A percentile compares a stretch with the other conserved stretches of the same genome.
Conservation (phyloP, 306 rosid species). For the Quercus mongolica region DNA sequence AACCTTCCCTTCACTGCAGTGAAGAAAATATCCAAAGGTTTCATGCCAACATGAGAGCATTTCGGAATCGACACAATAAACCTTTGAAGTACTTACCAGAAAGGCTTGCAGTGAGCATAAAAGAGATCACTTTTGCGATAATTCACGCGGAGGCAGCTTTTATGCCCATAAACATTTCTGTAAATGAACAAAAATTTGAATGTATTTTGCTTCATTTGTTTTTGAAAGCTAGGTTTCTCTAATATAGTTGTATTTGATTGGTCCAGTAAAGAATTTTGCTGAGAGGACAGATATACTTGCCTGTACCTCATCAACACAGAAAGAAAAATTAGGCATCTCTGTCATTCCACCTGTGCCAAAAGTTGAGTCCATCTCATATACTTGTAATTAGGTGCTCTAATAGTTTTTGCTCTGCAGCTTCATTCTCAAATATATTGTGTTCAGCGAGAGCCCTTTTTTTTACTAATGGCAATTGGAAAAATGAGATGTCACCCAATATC, state of each 20-base stretch:
- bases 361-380: too few species aligned
- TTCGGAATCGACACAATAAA: not conserved
- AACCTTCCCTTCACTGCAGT: not conserved
- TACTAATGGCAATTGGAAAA: not conserved
- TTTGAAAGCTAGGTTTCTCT: not conserved
- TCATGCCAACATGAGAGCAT: not conserved
- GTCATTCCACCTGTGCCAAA: not conserved
- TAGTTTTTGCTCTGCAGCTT: not conserved
- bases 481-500: constrained; percentile 1
- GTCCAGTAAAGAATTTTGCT: not conserved
- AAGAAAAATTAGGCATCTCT: not conserved
- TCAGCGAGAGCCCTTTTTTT: not conserved
- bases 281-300: not conserved
- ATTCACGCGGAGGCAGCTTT: not conserved
- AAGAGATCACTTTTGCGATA: not conserved
- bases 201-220: not conserved
- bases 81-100: not conserved
- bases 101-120: not conserved
- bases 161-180: not conserved
- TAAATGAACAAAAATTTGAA: not conserved
- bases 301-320: not conserved
- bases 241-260: not conserved
- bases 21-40: not conserved
- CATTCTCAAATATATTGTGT: not conserved
- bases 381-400: not conserved